Evolutionary conservation across 208 protist genomes (phyloP), one percentile per base, ranked within the genome.

Genomic region (Strigomonas galati): DNA sequence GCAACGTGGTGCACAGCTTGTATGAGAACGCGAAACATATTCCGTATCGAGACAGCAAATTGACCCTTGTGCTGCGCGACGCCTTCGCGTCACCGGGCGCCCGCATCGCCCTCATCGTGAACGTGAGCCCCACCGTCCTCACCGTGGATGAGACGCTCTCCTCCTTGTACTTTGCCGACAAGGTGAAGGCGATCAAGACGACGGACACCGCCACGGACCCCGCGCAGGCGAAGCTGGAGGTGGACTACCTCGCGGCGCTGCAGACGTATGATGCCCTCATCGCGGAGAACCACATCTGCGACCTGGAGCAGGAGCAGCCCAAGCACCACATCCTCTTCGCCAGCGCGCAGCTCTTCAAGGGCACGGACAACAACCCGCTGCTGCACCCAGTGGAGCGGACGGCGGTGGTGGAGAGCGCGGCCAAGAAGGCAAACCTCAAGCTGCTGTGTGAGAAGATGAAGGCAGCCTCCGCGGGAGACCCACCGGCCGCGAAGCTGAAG

Each of bases 1-100:
- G 91, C 35, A 92, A 91, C 55, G 92, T 97, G 27, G 92, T 97
- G 31, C 76, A 86, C 48, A 69, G 69, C 40, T 59, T 98, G 53
- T 71, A 84, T 65, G 70, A 78, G 58, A 54, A 73, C 48, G 73
- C 79, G 1, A 67, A 74, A 23, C 78, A 93, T 71, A 79, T 93
- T 27, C 87, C 89, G 1, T 96, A 92, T 57, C 87, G 93, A 6
- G 85, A 93, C 58, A 83, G 76, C 59, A 94, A 91, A 56, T 74
- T 97, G 31, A 97, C 95, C 28, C 78, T 79, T 59, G 66, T 96
- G 24, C 82, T 98, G 51, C 74, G 78, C 2, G 78, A 91, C 58
- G 65, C 88, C 40, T 86, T 98, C 40, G 84, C 84, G 10, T 53
- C 80, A 0, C 84, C 84, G 0, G 76, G 76, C 43, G 54, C 79